A percentile compares a stretch with the other conserved stretches of the same genome.
Conservation (phyloP, 2,329 filamentous ascomycete genomes). For the Phialocephala subalpina region DNA sequence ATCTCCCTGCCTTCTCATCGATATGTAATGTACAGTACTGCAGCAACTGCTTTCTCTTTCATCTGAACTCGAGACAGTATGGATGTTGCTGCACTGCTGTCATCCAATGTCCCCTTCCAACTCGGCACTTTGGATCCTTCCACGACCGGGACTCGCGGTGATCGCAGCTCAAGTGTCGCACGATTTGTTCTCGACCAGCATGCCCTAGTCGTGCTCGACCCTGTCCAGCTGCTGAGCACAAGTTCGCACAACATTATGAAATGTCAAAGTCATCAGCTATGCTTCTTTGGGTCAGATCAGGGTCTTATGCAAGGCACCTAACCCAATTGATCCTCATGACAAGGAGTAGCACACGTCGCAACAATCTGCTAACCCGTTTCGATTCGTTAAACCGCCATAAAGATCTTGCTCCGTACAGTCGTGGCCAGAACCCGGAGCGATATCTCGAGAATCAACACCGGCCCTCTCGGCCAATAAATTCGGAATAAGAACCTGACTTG, state of each 20-base stretch:
- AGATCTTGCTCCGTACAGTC: too few relatives aligned
- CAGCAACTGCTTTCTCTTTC: neutral
- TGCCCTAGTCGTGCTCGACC: neutral
- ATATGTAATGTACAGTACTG: neutral
- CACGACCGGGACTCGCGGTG: neutral
- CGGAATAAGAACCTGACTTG: neutral
- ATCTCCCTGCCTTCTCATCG: neutral
- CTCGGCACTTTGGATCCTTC: neutral
- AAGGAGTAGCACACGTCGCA: neutral
- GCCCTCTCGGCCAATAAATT: slow-evolving; percentile 1
- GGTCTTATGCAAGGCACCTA: slow-evolving; percentile 4
- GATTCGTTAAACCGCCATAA: neutral
- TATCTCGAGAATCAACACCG: neutral
- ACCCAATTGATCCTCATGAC: slow-evolving; percentile 1
- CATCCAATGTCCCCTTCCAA: neutral
- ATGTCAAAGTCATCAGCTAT: neutral
- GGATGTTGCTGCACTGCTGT: neutral
- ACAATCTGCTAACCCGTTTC: neutral
- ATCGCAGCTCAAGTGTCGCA: slow-evolving; percentile 7
- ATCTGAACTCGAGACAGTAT: neutral
- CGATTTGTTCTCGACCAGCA: neutral
- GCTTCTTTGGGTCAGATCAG: neutral
- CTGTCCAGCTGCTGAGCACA: neutral
- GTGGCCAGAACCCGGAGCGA: neutral
- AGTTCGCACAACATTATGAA: neutral